Evolutionary conservation across 2,329 filamentous ascomycete genomes (phyloP), one percentile per base, ranked within the genome.

Genomic region (Talaromyces sp.): DNA sequence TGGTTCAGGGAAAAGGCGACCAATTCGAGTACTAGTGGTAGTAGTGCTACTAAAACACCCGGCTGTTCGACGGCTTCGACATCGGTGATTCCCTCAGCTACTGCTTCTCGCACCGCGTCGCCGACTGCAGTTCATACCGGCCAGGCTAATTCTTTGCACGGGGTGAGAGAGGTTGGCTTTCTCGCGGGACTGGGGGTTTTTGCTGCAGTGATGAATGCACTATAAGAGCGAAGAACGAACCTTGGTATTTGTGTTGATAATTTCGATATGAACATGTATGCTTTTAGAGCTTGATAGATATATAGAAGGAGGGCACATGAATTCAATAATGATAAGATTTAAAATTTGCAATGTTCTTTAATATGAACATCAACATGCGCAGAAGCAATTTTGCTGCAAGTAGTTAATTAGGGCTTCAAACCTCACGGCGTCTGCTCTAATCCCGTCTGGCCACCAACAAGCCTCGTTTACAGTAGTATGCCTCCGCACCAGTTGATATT

Each of bases 1-100:
- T 57, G 58, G 58, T 60, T 60, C 19, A 46, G 8, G 4, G 54
- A 60, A 43, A 35, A 26, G n/a, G 43, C 43, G n/a, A 49, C 11
- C 21, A 49, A 49, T 21, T 49, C 43, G 21, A 49, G 43, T 24
- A n/a, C n/a, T n/a, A n/a, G n/a, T n/a, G n/a, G n/a, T 19, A 49
- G n/a, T 24, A n/a, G n/a, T 24, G 19, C 21, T 21, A 21, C 43
- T 3, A 49, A 24, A 21, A 21, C 43, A 13, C n/a, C 31, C 19
- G 24, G 43, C 14, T 49, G 19, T 24, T 49, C 43, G n/a, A 49
- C n/a, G n/a, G 8, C 43, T 10, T 19, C 43, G 10, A 49, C 43
- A 19, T 11, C 43, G 21, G 43, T 49, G 21, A 49, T 5, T 1
- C n/a, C 43, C n/a, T 49, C 19, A 3, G 7, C 41, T n/a, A 46